phyloP scores from a whole-genome alignment of 2,329 filamentous ascomycete species.

The Pleomassaria siparia region DNA sequence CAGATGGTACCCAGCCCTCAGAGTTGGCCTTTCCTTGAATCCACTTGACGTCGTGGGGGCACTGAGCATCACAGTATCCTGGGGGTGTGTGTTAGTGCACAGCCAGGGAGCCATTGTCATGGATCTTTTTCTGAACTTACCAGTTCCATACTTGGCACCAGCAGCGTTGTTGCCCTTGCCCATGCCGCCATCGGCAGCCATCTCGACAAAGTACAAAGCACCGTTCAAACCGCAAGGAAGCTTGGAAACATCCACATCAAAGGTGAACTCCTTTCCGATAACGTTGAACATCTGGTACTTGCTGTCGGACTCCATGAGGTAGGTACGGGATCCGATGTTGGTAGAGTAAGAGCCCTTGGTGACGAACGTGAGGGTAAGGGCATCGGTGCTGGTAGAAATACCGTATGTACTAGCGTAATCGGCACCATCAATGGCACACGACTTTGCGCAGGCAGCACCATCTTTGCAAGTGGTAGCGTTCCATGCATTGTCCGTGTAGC shows the following conservation, averaged over 20 bases:
- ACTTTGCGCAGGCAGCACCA: slow-evolving; percentile 40
- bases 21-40: slow-evolving; percentile 58
- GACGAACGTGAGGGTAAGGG: slow-evolving; percentile 60
- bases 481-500: slow-evolving; percentile 51
- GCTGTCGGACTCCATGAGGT: slow-evolving; percentile 44
- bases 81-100: not conserved
- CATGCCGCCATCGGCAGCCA: slow-evolving; percentile 64
- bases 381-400: slow-evolving; percentile 54
- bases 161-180: slow-evolving; percentile 54
- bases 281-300: slow-evolving; percentile 48
- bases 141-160: slow-evolving; percentile 61
- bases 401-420: slow-evolving; percentile 50
- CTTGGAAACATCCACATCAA: slow-evolving; percentile 56
- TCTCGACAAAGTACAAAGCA: slow-evolving; percentile 54
- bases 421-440: slow-evolving; percentile 47
- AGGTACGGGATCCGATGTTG: slow-evolving; percentile 47
- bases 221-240: slow-evolving; percentile 72
- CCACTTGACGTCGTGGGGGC: slow-evolving; percentile 55
- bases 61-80: slow-evolving; percentile 44
- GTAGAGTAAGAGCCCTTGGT: slow-evolving; percentile 51
- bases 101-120: not conserved
- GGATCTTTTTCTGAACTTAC: slow-evolving; percentile 46
- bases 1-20: slow-evolving; percentile 55
- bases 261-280: slow-evolving; percentile 46
- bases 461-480: slow-evolving; percentile 45